Evolutionary conservation across 2,329 filamentous ascomycete species (phyloP), one percentile per base, ranked within the genome.

Genomic region (Mycosphaerella sp.): DNA sequence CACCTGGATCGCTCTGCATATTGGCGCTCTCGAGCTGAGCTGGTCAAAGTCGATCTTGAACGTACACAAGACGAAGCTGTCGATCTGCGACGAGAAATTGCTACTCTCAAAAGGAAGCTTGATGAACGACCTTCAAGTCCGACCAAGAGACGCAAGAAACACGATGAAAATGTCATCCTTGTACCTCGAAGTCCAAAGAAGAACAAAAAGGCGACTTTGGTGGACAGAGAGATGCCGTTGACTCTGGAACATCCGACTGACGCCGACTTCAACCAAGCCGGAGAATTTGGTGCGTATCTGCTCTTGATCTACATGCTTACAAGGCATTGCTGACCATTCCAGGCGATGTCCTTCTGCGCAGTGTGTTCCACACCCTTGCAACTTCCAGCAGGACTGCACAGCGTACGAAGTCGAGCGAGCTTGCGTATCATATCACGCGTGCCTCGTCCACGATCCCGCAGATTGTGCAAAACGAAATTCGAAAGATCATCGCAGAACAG

Each of bases 1-100:
- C 67, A 72, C 41, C 59, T 75, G 17, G 70, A 74, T 50, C 61
- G 69, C 12, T 67, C 68, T 9, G 57, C 66, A 3, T 73, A 67
- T 50, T 74, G 71, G 72, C 59, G 60, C 1, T 49, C 59, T 1
- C 58, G 66, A 41, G 63, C 58, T 35, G 61, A 65, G 42, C 56
- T 61, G 4, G 46, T 49, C n/a, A 57, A 58, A 28, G 53, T 44
- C 4, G 55, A 44, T 6, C 36, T 59, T 10, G 44, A 53, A 10
- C 46, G 43, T 17, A 41, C 55, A n/a, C 53, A 66, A 32, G 53
- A 49, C 7, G 53, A 61, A 43, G 44, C 45, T 16, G 39, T 60
- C 28, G 56, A 61, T 12, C 48, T 64, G 21, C 52, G 52, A n/a
- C 52, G 49, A 6, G 60, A 66, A 41, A 44, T 63, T 17, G 59